Percentiles rank a stretch among this genome's conserved stretches.
These are phyloP conservation scores for Lasiosphaeria miniovina DNA, from an alignment of 495 filamentous ascomycete species.

Conservation along the genomic window DNA sequence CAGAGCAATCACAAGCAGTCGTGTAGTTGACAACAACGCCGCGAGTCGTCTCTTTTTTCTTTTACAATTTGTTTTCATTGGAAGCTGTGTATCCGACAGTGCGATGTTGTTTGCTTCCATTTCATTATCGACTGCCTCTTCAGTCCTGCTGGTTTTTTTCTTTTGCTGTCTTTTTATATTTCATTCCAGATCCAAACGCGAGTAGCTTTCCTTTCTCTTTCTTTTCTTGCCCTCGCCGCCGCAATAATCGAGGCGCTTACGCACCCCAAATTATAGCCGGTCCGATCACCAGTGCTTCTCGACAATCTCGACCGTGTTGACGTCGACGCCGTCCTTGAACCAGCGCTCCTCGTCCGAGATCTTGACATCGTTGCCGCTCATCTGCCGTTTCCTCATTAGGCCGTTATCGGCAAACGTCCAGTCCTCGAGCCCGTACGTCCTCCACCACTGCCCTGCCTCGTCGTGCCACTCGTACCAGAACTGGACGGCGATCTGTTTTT, in stretches of 20 bases:
- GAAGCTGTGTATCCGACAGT: too few relatives aligned
- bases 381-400: slow-evolving; percentile 81
- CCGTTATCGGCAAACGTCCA: slow-evolving; percentile 85
- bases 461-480: slow-evolving; percentile 94
- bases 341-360: slow-evolving; percentile 62
- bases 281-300: slow-evolving; percentile 69
- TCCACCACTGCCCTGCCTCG: slow-evolving; percentile 73
- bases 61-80: too few relatives aligned
- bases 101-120: too few relatives aligned
- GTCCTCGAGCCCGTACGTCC: slow-evolving; percentile 87
- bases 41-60: too few relatives aligned
- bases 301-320: slow-evolving; percentile 66
- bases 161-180: too few relatives aligned
- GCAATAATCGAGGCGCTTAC: background rate
- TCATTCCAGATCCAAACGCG: too few relatives aligned
- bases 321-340: slow-evolving; percentile 70
- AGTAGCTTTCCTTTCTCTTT: too few relatives aligned
- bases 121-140: too few relatives aligned
- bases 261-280: background rate
- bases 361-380: slow-evolving; percentile 86
- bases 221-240: background rate
- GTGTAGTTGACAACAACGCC: too few relatives aligned
- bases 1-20: too few relatives aligned
- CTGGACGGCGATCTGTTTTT: slow-evolving; percentile 68
- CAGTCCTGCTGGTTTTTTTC: too few relatives aligned